Percentiles rank a stretch among this genome's conserved stretches.
Evolutionary conservation across 208 protist genomes (phyloP).

Genomic region (Leishmania gerbilli): DNA sequence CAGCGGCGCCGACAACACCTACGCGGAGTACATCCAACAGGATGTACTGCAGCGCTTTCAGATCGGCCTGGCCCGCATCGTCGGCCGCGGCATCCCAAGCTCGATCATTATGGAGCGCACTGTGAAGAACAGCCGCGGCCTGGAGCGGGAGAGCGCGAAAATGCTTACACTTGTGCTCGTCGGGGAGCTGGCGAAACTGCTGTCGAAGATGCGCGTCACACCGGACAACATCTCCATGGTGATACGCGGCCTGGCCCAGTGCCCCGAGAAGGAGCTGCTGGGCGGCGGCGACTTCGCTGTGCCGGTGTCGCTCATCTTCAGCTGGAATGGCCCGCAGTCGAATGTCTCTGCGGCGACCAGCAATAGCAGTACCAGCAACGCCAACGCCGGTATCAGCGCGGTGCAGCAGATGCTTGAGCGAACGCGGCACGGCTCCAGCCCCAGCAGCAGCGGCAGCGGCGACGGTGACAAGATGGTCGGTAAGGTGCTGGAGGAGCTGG

Average conservation of each 20-base stretch:
- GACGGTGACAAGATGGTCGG: slow-evolving; percentile 58
- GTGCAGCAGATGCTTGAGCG: slow-evolving; percentile 20
- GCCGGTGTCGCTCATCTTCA: slow-evolving; percentile 69
- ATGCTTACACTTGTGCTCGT: slow-evolving; percentile 69
- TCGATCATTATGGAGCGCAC: slow-evolving; percentile 52
- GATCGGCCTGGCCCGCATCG: slow-evolving; percentile 57
- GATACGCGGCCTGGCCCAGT: slow-evolving; percentile 69
- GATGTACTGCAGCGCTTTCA: slow-evolving; percentile 60
- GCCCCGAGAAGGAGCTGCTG: slow-evolving; percentile 66
- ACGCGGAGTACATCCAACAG: slow-evolving; percentile 52
- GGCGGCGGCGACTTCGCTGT: slow-evolving; percentile 67
- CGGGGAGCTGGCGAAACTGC: slow-evolving; percentile 57
- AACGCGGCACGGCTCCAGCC: not conserved
- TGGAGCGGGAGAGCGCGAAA: slow-evolving; percentile 58
- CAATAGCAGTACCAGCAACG: slow-evolving; percentile 6
- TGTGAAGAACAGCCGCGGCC: slow-evolving; percentile 42
- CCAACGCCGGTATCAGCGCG: slow-evolving; percentile 12
- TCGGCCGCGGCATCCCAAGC: slow-evolving; percentile 70
- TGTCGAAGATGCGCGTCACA: slow-evolving; percentile 59
- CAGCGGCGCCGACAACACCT: slow-evolving; percentile 32
- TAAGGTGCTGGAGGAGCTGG: slow-evolving; percentile 74
- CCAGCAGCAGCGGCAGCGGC: slow-evolving; percentile 5
- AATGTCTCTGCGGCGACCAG: slow-evolving; percentile 8
- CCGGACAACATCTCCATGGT: slow-evolving; percentile 66
- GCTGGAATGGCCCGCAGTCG: slow-evolving; percentile 60